Base-by-base conservation (phyloP, 306 rosid species). In the Castanospermum australe region DNA sequence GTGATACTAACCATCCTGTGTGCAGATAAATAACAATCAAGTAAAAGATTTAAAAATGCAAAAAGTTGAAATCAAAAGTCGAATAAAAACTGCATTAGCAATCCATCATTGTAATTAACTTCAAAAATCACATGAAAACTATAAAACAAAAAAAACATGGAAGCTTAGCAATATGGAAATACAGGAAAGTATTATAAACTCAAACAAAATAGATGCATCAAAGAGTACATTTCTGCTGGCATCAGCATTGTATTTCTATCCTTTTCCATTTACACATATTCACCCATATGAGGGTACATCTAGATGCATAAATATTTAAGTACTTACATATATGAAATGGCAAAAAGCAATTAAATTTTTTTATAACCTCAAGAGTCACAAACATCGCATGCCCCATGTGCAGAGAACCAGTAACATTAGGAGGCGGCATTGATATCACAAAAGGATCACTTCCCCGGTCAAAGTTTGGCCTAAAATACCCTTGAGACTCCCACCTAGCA, bases 311-410 rank as follows among this genome's bases (percentile, higher is more conserved):
- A 69, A 36, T 39, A 64, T 70, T 36, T 20, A 68, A n/a, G 62
- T 39, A 74, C 11, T 38, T 56, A 68, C 41, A 74, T 22, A 75
- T 17, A 30, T 5, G 12, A 71, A 51, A 77, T 13, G 79, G 2
- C 15, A 15, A 47, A 7, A 54, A 54, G 9, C 54, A n/a, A 11
- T 22, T 22, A 66, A 44, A n/a, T n/a, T n/a, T n/a, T n/a, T n/a
- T n/a, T n/a, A n/a, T n/a, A 80, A 94, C 98, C 98, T 94, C 98
- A 73, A 94, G 97, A 22, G 98, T 91, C 84, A 94, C 98, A 71
- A 94, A 94, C 98, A 94, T 94, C 0, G 98, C 98, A 74, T 94
- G 98, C 32, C 98, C 98, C 98, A 94, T 94, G 85, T 94, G 98
- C 84, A 94, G 86, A 14, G 97, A 94, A 55, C 98, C 98, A 8